Evolutionary conservation across 2,329 filamentous ascomycete species (phyloP), one percentile per base, ranked within the genome.

Genomic region (Exserohilum rostratum): DNA sequence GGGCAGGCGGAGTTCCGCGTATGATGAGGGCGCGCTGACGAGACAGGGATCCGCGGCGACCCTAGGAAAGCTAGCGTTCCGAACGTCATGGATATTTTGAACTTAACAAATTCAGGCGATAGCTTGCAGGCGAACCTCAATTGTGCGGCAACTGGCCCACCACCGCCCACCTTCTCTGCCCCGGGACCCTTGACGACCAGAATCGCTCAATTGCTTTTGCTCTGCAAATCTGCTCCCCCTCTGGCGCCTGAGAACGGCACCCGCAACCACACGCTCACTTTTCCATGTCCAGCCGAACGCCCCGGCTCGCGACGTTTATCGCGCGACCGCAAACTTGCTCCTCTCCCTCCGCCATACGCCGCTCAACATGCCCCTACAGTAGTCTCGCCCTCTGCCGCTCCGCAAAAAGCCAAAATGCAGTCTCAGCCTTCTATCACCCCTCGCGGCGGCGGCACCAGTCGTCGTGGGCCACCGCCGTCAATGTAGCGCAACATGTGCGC

Each of bases 391-490:
- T 55, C 31, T 34, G 43, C 13, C 54, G 37, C 51, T 48, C 46
- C n/a, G 34, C 33, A 31, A 46, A 48, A 31, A 47, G 33, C 7
- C 40, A 22, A 6, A 58, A 55, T 43, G 43, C 31, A 29, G 30
- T 68, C 37, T 66, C 72, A 47, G 64, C 62, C 39, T 64, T 68
- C 52, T 67, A 69, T 57, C 69, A 78, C 53, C 74, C 78, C 6
- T 71, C 76, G 40, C 68, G 72, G 55, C 77, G 79, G 70, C 76
- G 79, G 59, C 73, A 78, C 50, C 79, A 82, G 58, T 92, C 88
- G n/a, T 86, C 87, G 45, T 91, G 89, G 83, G 88, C 87, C 2
- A 89, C 90, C 39, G 90, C 90, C 6, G 88, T 91, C 31, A 81
- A 81, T 40, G 82, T 83, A 34, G 84, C 85, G 38, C 85, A 89